Base-by-base conservation (phyloP, 768 basidiomycete species). In the Termitomyces heimii region DNA sequence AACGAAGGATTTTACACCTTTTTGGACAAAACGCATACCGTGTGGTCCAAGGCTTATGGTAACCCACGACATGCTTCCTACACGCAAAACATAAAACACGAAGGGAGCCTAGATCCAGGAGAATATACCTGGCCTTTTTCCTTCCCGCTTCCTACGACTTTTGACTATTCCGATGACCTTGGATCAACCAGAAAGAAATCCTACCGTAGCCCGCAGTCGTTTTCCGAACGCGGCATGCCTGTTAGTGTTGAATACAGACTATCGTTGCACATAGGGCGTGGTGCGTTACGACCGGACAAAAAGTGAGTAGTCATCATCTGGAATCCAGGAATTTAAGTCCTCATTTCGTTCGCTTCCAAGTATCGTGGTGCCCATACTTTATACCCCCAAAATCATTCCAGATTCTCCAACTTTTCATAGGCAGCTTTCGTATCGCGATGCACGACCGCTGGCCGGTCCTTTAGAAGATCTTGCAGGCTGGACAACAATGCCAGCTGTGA, bases 71-170 rank as follows among this genome's bases (percentile, higher is more conserved):
- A 64, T 4, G 57, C 63, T 16, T 60, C 60, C 20, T 60, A 43
- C 49, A 54, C 58, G 40, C 48, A 44, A 39, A 37, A 45, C 54
- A 24, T 54, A 22, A 53, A 65, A 59, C 51, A 60, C 24, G 43
- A 55, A 31, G 60, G 67, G 35, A 59, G 58, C 22, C 29, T 58
- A 22, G 57, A 56, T 31, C 57, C 52, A 9, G 76, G 77, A 22
- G 62, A 65, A 28, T 75, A 75, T 53, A 63, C 62, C 0, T 76
- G 74, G 72, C 71, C 74, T 6, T 76, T 77, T 55, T 70, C 72
- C 4, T 70, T 78, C 55, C 58, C 69, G 3, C 71, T 77, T 60
- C 76, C 77, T 13, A 65, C 63, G 16, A 66, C 68, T 39, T 66
- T 70, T 8, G 61, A 61, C 13, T 52, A 71, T 20, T 49, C 61